Percentiles rank a stretch among this genome's conserved stretches.
Conservation (phyloP, 495 filamentous ascomycete species). For the Aspergillus sclerotioniger region DNA sequence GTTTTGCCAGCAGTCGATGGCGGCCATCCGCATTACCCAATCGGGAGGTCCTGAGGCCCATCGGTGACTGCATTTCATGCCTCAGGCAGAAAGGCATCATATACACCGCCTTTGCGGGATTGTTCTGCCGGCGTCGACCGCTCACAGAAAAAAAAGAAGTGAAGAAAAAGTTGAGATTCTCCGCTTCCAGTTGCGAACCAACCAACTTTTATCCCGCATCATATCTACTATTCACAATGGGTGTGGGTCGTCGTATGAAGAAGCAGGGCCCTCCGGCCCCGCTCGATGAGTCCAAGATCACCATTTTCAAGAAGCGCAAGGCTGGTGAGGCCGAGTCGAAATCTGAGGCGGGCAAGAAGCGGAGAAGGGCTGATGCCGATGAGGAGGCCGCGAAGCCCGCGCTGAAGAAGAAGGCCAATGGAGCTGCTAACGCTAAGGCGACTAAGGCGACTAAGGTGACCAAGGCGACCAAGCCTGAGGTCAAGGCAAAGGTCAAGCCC, state of each 20-base stretch:
- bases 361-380: constrained; percentile 53
- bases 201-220: constrained; percentile 16
- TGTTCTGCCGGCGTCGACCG: constrained; percentile 34
- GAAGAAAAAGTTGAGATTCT: constrained; percentile 27
- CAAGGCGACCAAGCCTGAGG: constrained; percentile 12
- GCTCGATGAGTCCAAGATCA: constrained; percentile 76
- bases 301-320: constrained; percentile 75
- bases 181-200: constrained; percentile 10
- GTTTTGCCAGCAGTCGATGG: too few relatives aligned
- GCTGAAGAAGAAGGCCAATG: constrained; percentile 47
- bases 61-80: neutral
- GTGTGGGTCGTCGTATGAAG: constrained; percentile 84
- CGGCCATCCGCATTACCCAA: constrained; percentile 16
- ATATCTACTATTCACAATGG: constrained; percentile 59
- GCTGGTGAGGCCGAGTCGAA: constrained; percentile 52
- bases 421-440: constrained; percentile 32
- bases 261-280: constrained; percentile 88
- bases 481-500: constrained; percentile 32
- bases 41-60: constrained; percentile 17
- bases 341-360: constrained; percentile 61
- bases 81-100: constrained; percentile 12
- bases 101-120: constrained; percentile 31
- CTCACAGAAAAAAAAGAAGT: constrained; percentile 34
- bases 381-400: constrained; percentile 36
- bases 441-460: constrained; percentile 9